Conservation (phyloP, 139 green algal genomes). For the Picocystis salinarum region DNA sequence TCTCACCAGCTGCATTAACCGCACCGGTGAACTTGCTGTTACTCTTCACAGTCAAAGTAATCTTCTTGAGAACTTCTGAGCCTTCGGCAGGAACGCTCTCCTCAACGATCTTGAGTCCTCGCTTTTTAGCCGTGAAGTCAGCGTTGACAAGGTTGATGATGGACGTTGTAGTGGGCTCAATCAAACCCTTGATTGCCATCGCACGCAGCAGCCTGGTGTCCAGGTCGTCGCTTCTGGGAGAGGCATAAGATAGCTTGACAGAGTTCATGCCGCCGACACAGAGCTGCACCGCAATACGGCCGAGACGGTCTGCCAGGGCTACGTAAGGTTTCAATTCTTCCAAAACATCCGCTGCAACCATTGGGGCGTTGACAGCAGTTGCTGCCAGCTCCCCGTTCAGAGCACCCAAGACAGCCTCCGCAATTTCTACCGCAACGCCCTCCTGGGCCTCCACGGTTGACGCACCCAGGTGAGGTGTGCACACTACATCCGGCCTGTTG, state of each 20-base stretch:
- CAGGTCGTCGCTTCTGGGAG: conserved; percentile 56
- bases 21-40: conserved; percentile 44
- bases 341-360: conserved; percentile 73
- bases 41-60: conserved; percentile 11
- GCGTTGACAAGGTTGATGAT: conserved; percentile 89
- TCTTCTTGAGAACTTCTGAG: conserved; percentile 9
- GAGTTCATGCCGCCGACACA: conserved; percentile 16
- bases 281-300: conserved; percentile 16
- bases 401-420: conserved; percentile 71
- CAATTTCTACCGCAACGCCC: conserved; percentile 82
- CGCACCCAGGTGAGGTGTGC: conserved; percentile 84
- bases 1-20: conserved; percentile 27
- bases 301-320: conserved; percentile 40
- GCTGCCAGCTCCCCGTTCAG: conserved; percentile 64
- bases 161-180: conserved; percentile 41
- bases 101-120: conserved; percentile 60
- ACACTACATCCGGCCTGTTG: conserved; percentile 58
- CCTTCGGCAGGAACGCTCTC: conserved; percentile 25
- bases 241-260: conserved; percentile 54
- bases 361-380: conserved; percentile 81
- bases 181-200: conserved; percentile 54
- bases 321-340: conserved; percentile 78
- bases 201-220: conserved; percentile 84
- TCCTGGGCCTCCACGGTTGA: conserved; percentile 81
- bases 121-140: conserved; percentile 74